A percentile compares a stretch with the other conserved stretches of the same genome.
These are phyloP conservation scores for Auxenochlorella pyrenoidosa DNA, from an alignment of 139 green algal species.

Conservation along the genomic window DNA sequence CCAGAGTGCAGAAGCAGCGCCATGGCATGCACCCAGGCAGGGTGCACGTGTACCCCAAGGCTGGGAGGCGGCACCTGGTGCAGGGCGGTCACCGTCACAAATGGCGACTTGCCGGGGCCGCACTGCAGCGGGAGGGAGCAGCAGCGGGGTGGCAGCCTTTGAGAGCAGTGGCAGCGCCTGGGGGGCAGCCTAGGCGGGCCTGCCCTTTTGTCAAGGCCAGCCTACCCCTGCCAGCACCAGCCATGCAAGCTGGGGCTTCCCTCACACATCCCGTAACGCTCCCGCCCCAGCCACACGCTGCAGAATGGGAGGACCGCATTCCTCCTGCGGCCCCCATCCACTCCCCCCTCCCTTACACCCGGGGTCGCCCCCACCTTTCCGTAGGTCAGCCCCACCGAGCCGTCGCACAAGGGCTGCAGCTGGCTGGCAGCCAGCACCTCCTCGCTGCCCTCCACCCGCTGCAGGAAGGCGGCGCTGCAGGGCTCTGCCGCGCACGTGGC, in stretches of 20 bases:
- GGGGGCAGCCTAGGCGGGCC: no score
- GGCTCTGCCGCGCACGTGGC: not conserved
- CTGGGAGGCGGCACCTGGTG: conserved; percentile 12
- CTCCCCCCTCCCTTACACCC: no score
- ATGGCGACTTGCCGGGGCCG: not conserved
- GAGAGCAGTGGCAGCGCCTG: no score
- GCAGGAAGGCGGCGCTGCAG: not conserved
- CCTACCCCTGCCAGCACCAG: no score
- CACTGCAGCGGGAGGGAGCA: not conserved
- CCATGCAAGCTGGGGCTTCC: no score
- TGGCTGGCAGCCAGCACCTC: not conserved
- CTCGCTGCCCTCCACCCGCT: not conserved
- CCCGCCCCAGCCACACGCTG: no score
- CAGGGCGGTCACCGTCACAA: conserved; percentile 24
- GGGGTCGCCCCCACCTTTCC: no score
- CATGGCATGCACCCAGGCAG: not conserved
- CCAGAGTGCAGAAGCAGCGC: not conserved
- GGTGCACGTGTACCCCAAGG: no score
- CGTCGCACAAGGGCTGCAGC: conserved; percentile 3
- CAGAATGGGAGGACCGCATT: no score
- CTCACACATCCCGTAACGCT: no score
- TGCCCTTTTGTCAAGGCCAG: no score
- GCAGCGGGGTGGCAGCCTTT: not conserved
- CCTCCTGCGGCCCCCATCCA: no score
- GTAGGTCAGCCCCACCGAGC: not conserved